These are phyloP conservation scores for Dichomitus squalens DNA, from an alignment of 1,284 basidiomycete genomes.

Conservation along the genomic window DNA sequence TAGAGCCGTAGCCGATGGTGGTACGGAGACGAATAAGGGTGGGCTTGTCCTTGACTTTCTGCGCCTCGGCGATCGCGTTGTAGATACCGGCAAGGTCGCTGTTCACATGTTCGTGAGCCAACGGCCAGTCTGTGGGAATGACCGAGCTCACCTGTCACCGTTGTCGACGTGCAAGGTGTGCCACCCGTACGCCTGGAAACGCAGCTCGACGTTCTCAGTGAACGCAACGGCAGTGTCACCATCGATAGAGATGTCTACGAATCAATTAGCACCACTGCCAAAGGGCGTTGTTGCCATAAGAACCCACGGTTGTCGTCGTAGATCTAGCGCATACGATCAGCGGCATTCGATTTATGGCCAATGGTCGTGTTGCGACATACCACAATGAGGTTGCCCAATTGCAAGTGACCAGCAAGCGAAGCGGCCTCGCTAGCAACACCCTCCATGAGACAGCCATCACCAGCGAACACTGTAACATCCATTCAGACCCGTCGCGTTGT, in stretches of 20 bases:
- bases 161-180: slow-evolving; percentile 85
- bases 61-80: slow-evolving; percentile 80
- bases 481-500: slow-evolving; percentile 8
- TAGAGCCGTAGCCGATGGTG: slow-evolving; percentile 93
- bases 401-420: slow-evolving; percentile 90
- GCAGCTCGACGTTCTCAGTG: slow-evolving; percentile 90
- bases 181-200: slow-evolving; percentile 93
- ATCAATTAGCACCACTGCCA: slow-evolving; percentile 19
- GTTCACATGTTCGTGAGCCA: slow-evolving; percentile 6
- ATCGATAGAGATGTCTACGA: slow-evolving; percentile 91
- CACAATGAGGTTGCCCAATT: slow-evolving; percentile 91
- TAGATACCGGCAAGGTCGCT: slow-evolving; percentile 83
- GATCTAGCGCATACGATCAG: slow-evolving; percentile 47
- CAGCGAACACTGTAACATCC: slow-evolving; percentile 69
- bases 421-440: slow-evolving; percentile 91
- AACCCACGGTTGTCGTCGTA: slow-evolving; percentile 87
- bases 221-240: slow-evolving; percentile 91
- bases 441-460: slow-evolving; percentile 97
- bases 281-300: not conserved
- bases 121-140: not conserved
- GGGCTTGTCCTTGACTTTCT: slow-evolving; percentile 79
- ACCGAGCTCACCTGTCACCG: slow-evolving; percentile 69
- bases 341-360: not conserved
- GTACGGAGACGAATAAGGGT: slow-evolving; percentile 87
- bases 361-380: slow-evolving; percentile 38